Base-by-base conservation (phyloP, 2,329 filamentous ascomycete genomes). In the Drechslerella coelobrocha region DNA sequence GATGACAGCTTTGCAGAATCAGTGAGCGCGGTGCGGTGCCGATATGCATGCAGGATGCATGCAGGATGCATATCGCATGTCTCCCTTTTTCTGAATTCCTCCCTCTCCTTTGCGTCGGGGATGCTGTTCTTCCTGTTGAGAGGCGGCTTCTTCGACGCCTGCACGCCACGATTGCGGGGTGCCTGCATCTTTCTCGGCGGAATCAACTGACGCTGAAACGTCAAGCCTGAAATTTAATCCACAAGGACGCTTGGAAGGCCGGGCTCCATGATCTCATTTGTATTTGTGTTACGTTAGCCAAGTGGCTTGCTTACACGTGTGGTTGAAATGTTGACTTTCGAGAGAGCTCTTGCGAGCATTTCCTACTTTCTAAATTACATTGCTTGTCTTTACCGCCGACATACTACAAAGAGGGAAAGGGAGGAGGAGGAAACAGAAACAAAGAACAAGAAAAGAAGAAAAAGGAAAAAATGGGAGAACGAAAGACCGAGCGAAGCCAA, bases 151-250 rank as follows among this genome's bases (percentile, higher is more conserved):
- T 19, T 45, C 41, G 41, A 45, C 41, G 21, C 41, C 41, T 45
- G 41, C 29, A 62, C 65, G 65, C 65, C 65, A 69, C 57, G 57
- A 61, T 61, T 62, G 65, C 57, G 65, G 65, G 65, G 65, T 57
- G 48, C 50, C 51, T 56, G 41, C 41, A 45, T 45, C 17, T 19
- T 39, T 17, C 41, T 45, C 41, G 41, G 41, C 41, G 41, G 41
- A 8, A 19, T 19, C 41, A 45, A 45, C 45, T 27, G 55, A 60
- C 48, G 55, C 55, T 65, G 53, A 66, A 66, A 66, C 61, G 43
- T 34, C 48, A 56, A 65, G 54, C 41, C 41, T 45, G 41, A 45
- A 45, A 53, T 57, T 24, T 12, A 2, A 43, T 27, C 5, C 52
- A 19, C 34, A 23, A 19, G 10, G 2, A 21, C 14, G 10, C 23